Evolutionary conservation across 169 alveolate genomes (phyloP), one percentile per base, ranked within the genome.

Genomic region (Perkinsus olseni): DNA sequence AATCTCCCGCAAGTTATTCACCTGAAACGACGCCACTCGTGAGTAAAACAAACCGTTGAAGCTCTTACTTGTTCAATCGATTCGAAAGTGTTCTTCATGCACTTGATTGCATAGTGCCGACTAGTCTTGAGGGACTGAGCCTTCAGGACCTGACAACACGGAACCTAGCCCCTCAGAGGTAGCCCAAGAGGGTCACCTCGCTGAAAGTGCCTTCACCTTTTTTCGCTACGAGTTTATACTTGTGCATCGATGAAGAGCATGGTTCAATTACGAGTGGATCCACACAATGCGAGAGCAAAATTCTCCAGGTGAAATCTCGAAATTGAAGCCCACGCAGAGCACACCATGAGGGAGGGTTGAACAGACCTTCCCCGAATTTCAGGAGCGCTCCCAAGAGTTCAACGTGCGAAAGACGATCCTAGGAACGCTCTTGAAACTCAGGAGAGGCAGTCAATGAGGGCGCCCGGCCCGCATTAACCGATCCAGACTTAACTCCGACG

Each of bases 131-230:
- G 91, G 74, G 97, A 94, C 95, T 97, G 96, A 31, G 98, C 98
- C 94, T 62, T 62, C 10, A 62, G 34, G 13, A 62, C 82, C 82
- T 62, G 17, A 13, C 37, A 62, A 21, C 37, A 62, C 1, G 8
- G 82, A 21, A 8, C 17, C 82, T 3, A 62, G n/a, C n/a, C n/a
- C n/a, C 31, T 21, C 82, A 24, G 34, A 0, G 31, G 82, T 21
- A 24, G 82, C 8, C 82, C 28, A 6, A 4, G 13, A 4, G 1
- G 96, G 97, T 93, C 50, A 98, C 99, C 95, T 97, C 98, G 48
- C 97, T 95, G 92, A 98, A 98, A 31, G 99, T 97, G 62, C 99
- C 99, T 95, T 98, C 99, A 48, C 98, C 99, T 94, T 96, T 96
- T 95, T 98, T 97, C 38, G 97, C 94, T 34, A 98, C 96, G 31